These are phyloP conservation scores for Erysimum cheiranthoides DNA, from an alignment of 345 rosid species.

Conservation along the genomic window DNA sequence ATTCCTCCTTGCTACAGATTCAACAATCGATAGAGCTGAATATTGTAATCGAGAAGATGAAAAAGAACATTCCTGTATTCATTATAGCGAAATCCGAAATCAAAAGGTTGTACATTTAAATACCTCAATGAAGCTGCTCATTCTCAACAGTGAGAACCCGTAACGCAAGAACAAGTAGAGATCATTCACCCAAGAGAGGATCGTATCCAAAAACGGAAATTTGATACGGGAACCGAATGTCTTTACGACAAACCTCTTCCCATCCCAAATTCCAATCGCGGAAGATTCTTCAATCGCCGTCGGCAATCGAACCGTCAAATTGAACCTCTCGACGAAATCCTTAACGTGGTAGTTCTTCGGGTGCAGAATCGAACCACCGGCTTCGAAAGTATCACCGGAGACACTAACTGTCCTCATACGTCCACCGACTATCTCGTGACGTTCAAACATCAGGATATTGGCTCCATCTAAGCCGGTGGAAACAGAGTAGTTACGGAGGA, in stretches of 20 bases:
- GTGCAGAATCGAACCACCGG: conserved; percentile 91
- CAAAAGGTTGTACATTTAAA: background rate
- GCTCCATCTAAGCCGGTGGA: conserved; percentile 28
- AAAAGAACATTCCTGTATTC: background rate
- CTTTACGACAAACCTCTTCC: conserved; percentile 66
- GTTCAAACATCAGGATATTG: conserved; percentile 67
- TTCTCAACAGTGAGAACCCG: conserved; percentile 76
- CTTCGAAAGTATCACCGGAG: conserved; percentile 75
- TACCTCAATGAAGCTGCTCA: conserved; percentile 77
- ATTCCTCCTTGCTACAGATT: conserved; percentile 1
- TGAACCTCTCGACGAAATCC: conserved; percentile 60
- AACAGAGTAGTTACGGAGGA: conserved; percentile 68
- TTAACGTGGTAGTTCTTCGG: conserved; percentile 82
- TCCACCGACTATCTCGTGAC: conserved; percentile 75
- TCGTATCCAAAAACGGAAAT: conserved; percentile 57
- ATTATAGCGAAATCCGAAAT: background rate
- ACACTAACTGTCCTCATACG: conserved; percentile 79
- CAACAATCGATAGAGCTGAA: background rate
- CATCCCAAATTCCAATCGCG: conserved; percentile 85
- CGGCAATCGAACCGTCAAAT: conserved; percentile 55
- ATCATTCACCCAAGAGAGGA: conserved; percentile 65
- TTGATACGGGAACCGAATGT: conserved; percentile 51
- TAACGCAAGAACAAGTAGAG: conserved; percentile 65
- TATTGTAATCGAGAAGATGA: background rate
- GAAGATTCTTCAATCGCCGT: conserved; percentile 53